These are phyloP conservation scores for Ophiosphaerella korrae DNA, from an alignment of 2,329 filamentous ascomycete genomes.

Conservation along the genomic window DNA sequence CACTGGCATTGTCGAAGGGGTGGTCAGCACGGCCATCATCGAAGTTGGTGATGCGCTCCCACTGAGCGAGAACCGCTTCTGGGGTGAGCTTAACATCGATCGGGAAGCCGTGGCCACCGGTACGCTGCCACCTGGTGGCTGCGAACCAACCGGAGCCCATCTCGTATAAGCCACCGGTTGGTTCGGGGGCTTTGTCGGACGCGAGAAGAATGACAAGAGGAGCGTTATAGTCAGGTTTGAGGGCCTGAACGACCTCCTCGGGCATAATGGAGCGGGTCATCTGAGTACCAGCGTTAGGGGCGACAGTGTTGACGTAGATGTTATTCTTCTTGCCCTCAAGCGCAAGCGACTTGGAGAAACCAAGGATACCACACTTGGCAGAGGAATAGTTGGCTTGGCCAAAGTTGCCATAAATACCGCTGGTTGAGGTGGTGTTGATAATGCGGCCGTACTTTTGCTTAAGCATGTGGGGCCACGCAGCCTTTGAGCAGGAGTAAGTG, in stretches of 20 bases:
- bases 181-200: constrained; percentile 82
- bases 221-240: constrained; percentile 98
- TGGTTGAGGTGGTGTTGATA: constrained; percentile 95
- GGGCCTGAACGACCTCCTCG: constrained; percentile 96
- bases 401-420: constrained; percentile 98
- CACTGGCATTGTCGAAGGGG: constrained; percentile 78
- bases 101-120: constrained; percentile 88
- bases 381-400: constrained; percentile 97
- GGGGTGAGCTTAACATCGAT: constrained; percentile 78
- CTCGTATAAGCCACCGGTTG: constrained; percentile 90
- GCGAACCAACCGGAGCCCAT: constrained; percentile 93
- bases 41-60: constrained; percentile 78
- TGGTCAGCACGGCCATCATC: constrained; percentile 86
- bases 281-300: constrained; percentile 92
- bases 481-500: constrained; percentile 96
- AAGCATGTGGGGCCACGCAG: constrained; percentile 95
- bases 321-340: constrained; percentile 96
- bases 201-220: constrained; percentile 87
- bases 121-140: constrained; percentile 92
- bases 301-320: constrained; percentile 97
- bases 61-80: constrained; percentile 73
- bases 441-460: constrained; percentile 99
- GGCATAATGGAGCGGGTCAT: constrained; percentile 96
- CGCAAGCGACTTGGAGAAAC: constrained; percentile 90
- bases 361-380: constrained; percentile 75